A percentile compares a stretch with the other conserved stretches of the same genome.
phyloP scores from a whole-genome alignment of 2,329 filamentous ascomycete species.

The Penicillium polonicum region DNA sequence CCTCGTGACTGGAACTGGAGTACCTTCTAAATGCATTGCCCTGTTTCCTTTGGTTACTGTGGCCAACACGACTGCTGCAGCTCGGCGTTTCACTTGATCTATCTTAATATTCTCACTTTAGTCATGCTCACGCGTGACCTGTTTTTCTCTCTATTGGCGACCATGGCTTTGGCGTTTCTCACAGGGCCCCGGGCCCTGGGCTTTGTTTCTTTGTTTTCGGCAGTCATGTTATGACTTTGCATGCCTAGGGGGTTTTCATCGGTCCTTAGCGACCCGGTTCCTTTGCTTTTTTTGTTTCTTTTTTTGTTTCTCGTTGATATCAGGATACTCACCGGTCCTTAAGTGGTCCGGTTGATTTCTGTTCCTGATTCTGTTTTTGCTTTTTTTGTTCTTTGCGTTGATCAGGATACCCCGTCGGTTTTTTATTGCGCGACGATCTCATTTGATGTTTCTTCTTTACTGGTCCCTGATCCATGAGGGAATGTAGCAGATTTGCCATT shows the following conservation, averaged over 20 bases:
- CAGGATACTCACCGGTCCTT: not conserved
- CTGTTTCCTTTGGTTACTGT: conserved; percentile 2
- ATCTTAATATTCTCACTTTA: not conserved
- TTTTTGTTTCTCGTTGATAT: not conserved
- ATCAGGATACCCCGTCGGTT: conserved; percentile 40
- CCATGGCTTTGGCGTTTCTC: conserved; percentile 18
- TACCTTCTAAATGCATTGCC: conserved; percentile 51
- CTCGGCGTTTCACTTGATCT: conserved; percentile 5
- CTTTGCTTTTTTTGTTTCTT: not conserved
- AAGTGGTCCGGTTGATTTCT: conserved; percentile 6
- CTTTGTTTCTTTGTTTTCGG: not conserved
- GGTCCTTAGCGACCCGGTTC: not conserved
- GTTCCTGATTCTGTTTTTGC: not conserved
- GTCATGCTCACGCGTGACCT: conserved; percentile 2
- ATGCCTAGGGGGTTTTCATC: not conserved
- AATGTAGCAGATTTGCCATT: not conserved
- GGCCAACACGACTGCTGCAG: conserved; percentile 20
- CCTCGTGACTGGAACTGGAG: conserved; percentile 63
- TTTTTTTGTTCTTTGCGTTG: conserved; percentile 18
- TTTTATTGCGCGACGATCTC: conserved; percentile 27
- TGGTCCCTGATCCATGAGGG: conserved; percentile 14
- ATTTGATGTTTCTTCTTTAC: conserved; percentile 16
- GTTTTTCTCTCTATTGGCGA: conserved; percentile 13
- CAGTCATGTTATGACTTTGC: not conserved
- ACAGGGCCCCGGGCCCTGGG: not conserved